phyloP scores from a whole-genome alignment of 2,329 filamentous ascomycete genomes.

The Xylaria sp. region DNA sequence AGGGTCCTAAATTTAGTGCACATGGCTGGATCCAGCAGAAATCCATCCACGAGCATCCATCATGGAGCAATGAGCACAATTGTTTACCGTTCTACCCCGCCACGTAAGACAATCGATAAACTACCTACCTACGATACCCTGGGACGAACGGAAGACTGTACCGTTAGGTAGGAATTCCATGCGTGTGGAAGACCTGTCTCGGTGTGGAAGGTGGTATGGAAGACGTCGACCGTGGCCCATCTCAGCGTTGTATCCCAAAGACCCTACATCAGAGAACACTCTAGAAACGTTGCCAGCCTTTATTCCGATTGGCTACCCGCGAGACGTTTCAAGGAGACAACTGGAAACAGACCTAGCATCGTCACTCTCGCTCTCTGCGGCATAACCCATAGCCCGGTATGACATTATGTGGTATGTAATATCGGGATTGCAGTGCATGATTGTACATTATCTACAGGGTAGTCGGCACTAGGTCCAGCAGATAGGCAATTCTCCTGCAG shows the following conservation, averaged over 20 bases:
- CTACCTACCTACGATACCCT: too few relatives aligned
- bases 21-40: neutral
- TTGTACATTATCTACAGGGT: neutral
- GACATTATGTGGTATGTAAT: too few relatives aligned
- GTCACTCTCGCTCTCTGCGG: neutral
- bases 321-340: neutral
- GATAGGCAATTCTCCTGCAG: neutral
- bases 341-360: neutral
- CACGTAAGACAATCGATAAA: neutral
- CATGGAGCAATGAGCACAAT: neutral
- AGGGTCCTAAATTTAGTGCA: neutral
- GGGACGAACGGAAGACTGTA: too few relatives aligned
- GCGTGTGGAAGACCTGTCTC: too few relatives aligned
- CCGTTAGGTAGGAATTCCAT: too few relatives aligned
- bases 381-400: too few relatives aligned
- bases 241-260: slow-evolving; percentile 1
- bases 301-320: neutral
- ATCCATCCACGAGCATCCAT: neutral
- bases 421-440: too few relatives aligned
- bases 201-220: neutral
- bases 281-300: neutral
- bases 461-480: neutral
- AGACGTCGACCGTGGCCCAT: neutral
- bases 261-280: neutral
- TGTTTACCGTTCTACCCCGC: neutral